These are phyloP conservation scores for Cornus controversa DNA, from an alignment of 148 eudicot species.

Conservation along the genomic window DNA sequence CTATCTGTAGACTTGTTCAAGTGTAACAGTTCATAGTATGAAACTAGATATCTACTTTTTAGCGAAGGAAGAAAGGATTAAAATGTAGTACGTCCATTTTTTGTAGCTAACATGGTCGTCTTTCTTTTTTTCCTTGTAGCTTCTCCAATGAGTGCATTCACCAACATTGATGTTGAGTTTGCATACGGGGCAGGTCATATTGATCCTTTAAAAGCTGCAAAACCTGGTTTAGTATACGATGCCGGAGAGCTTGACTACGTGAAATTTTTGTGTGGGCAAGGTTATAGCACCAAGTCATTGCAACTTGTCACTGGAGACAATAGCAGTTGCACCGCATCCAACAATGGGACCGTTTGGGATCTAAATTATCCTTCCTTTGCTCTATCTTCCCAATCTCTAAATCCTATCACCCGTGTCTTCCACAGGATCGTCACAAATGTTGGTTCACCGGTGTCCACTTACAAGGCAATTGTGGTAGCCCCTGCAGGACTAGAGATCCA, in stretches of 20 bases:
- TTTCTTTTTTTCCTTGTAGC: conserved; percentile 11
- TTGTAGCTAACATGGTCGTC: not conserved
- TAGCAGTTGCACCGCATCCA: conserved; percentile 24
- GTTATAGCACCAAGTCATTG: conserved; percentile 25
- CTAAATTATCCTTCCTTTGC: conserved; percentile 47
- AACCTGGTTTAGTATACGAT: conserved; percentile 48
- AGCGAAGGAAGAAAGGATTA: no score
- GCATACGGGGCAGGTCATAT: conserved; percentile 58
- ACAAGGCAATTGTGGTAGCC: conserved; percentile 20
- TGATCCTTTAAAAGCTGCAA: conserved; percentile 27
- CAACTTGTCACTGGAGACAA: conserved; percentile 34
- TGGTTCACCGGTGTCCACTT: conserved; percentile 35
- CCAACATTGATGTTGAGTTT: conserved; percentile 27
- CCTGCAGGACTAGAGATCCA: conserved; percentile 20
- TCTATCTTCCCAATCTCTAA: not conserved
- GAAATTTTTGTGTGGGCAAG: conserved; percentile 40
- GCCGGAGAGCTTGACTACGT: conserved; percentile 30
- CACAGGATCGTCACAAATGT: conserved; percentile 45
- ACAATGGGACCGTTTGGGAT: conserved; percentile 33
- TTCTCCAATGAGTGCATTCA: conserved; percentile 12
- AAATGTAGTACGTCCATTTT: not conserved
- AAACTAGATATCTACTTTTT: no score
- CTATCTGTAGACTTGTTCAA: no score
- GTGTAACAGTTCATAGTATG: no score
- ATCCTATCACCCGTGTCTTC: conserved; percentile 15